Base-by-base conservation (phyloP, 2,329 filamentous ascomycete species). In the Cercospora sp. region DNA sequence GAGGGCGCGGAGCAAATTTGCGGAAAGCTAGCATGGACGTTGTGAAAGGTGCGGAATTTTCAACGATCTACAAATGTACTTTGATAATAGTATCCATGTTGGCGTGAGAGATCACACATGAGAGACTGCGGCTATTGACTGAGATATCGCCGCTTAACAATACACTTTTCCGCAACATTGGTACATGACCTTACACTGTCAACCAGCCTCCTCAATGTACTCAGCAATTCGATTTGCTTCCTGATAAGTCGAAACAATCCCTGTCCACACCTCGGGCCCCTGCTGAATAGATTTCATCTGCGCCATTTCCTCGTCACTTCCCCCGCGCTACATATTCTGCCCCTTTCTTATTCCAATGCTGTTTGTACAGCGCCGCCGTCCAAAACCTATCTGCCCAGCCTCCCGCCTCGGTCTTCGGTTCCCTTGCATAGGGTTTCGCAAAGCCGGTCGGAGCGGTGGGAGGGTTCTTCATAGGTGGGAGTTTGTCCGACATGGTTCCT, bases 1-100 rank as follows among this genome's bases (percentile, higher is more conserved):
- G 13, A 59, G 65, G 30, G 51, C 60, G 60, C 36, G 55, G 18
- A 67, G 65, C 45, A 67, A 64, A 30, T 67, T 67, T 53, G 65
- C 65, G 5, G 64, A 62, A 20, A 55, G 51, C 20, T 55, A 55
- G 51, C 5, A 4, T 55, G 51, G 26, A 55, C 20, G 28, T 6
- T 8, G 10, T 3, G 18, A 55, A 55, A 55, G 20, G 20, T 7
- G 23, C 5, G 51, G 5, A 1, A 26, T n/a, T 10, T 13, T 40
- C 13, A 40, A 40, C 4, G 33, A 40, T 13, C 12, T 28, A 16
- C n/a, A 48, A 20, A 48, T 48, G 42, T 5, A 40, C 33, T 48
- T 48, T 20, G 42, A 48, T 20, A 9, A 20, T 48, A 12, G 6
- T n/a, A 20, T 10, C n/a, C 42, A 20, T 48, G 42, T 6, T 20